Evolutionary conservation across 2,329 filamentous ascomycete genomes (phyloP).

Genomic region (Fragosphaeria purpurea): DNA sequence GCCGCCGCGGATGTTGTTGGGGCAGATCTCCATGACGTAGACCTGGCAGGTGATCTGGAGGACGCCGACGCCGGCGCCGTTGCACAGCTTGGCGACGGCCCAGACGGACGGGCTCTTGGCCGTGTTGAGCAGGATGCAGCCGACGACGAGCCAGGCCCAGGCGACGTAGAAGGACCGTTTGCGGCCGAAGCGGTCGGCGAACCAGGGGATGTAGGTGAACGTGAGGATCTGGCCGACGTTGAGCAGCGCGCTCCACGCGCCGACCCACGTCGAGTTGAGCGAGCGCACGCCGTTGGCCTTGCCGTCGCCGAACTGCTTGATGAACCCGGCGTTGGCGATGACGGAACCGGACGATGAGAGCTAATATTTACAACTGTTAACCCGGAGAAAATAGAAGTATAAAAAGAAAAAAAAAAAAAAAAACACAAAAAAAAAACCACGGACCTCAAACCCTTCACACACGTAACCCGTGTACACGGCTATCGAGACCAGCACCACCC

Average conservation of each 20-base stretch:
- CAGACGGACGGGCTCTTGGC: slow-evolving; percentile 6
- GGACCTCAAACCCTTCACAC: slow-evolving; percentile 7
- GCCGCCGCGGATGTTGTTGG: slow-evolving; percentile 9
- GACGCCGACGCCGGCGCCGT: slow-evolving; percentile 8
- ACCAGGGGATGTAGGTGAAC: slow-evolving; percentile 8
- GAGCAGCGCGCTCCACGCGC: slow-evolving; percentile 6
- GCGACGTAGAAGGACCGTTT: slow-evolving; percentile 9
- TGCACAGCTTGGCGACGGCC: slow-evolving; percentile 7
- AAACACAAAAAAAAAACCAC: not conserved
- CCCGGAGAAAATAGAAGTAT: too few relatives aligned
- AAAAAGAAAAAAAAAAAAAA: too few relatives aligned
- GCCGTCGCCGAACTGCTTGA: slow-evolving; percentile 8
- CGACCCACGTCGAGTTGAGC: slow-evolving; percentile 4
- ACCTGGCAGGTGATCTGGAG: slow-evolving; percentile 9
- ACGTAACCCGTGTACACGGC: slow-evolving; percentile 9
- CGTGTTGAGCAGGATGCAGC: slow-evolving; percentile 7
- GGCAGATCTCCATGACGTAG: slow-evolving; percentile 10
- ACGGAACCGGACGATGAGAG: slow-evolving; percentile 1
- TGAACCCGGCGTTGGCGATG: slow-evolving; percentile 8
- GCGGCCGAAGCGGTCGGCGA: slow-evolving; percentile 7
- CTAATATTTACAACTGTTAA: not conserved
- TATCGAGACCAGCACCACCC: slow-evolving; percentile 1
- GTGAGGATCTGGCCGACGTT: slow-evolving; percentile 10
- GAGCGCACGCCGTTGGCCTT: not conserved
- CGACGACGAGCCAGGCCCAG: slow-evolving; percentile 7